phyloP scores from a whole-genome alignment of 1,139 yeast species.

The Meyerozyma carpophila region DNA sequence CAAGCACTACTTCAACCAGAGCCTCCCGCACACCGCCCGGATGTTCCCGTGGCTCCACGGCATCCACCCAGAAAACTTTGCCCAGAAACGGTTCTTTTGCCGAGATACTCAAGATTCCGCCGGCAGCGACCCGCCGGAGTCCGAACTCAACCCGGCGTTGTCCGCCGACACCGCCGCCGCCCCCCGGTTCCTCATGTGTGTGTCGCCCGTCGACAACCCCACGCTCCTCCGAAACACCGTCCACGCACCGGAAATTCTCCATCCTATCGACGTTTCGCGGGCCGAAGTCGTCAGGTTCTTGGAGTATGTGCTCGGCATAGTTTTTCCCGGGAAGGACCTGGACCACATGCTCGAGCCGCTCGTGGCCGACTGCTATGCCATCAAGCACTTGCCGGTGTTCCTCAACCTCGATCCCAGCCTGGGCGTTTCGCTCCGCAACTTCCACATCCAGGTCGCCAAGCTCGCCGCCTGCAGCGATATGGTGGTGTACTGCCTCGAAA shows the following conservation, averaged over 20 bases:
- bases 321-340: conserved; percentile 10
- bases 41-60: conserved; percentile 96
- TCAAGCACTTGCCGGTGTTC: conserved; percentile 49
- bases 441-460: conserved; percentile 72
- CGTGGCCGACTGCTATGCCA: conserved; percentile 36
- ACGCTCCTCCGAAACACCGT: conserved; percentile 57
- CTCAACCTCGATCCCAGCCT: conserved; percentile 55
- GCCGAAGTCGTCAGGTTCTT: conserved; percentile 26
- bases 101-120: no score
- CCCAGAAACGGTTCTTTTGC: conserved; percentile 40
- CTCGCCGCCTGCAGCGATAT: conserved; percentile 65
- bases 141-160: background rate
- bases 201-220: conserved; percentile 38
- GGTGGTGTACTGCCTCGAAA: conserved; percentile 51
- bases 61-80: conserved; percentile 44
- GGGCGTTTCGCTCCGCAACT: conserved; percentile 70
- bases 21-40: conserved; percentile 59
- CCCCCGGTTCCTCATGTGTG: conserved; percentile 45
- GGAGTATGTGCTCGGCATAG: conserved; percentile 13
- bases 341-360: conserved; percentile 17
- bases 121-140: background rate
- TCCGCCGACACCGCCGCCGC: background rate
- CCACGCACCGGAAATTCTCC: conserved; percentile 52
- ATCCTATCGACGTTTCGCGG: conserved; percentile 37
- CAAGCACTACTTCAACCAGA: conserved; percentile 43